phyloP scores from a whole-genome alignment of 1,284 basidiomycete species.

The Mycosarcoma mackinlayi region DNA sequence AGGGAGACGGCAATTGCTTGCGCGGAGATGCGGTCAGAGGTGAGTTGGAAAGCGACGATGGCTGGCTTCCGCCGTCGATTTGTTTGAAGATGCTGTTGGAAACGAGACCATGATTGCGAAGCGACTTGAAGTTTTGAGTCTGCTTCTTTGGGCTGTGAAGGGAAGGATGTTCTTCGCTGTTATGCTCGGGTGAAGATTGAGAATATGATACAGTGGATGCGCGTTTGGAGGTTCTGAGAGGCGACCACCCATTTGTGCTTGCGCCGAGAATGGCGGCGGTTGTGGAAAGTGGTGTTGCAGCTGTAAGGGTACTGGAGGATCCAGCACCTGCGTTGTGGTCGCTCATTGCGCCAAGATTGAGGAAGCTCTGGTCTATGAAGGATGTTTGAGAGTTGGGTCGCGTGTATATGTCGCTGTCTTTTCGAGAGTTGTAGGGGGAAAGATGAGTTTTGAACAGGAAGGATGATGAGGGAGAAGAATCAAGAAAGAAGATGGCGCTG shows the following conservation, averaged over 20 bases:
- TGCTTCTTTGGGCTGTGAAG: conserved; percentile 44
- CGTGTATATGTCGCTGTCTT: no score
- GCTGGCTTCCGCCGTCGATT: conserved; percentile 28
- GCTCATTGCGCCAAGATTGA: conserved; percentile 28
- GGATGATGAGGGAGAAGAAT: no score
- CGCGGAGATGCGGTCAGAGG: conserved; percentile 19
- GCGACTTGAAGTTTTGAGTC: conserved; percentile 48
- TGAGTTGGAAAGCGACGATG: conserved; percentile 20
- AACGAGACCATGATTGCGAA: conserved; percentile 58
- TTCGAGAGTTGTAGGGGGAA: not conserved
- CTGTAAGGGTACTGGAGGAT: conserved; percentile 9
- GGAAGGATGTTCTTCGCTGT: conserved; percentile 39
- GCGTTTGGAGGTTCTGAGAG: conserved; percentile 37
- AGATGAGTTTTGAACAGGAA: not conserved
- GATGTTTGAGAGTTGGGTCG: no score
- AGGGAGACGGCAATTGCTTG: conserved; percentile 18
- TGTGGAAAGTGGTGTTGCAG: conserved; percentile 43
- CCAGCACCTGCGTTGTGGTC: conserved; percentile 10
- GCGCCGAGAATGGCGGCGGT: conserved; percentile 60
- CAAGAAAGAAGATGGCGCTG: no score
- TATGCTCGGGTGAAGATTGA: conserved; percentile 26
- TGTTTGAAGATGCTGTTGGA: conserved; percentile 62
- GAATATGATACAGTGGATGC: conserved; percentile 33
- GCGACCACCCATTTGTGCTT: conserved; percentile 59
- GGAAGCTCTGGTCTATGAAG: not conserved